A percentile compares a stretch with the other conserved stretches of the same genome.
Evolutionary conservation across 768 basidiomycete species (phyloP).

Genomic region (Trametes maxima): DNA sequence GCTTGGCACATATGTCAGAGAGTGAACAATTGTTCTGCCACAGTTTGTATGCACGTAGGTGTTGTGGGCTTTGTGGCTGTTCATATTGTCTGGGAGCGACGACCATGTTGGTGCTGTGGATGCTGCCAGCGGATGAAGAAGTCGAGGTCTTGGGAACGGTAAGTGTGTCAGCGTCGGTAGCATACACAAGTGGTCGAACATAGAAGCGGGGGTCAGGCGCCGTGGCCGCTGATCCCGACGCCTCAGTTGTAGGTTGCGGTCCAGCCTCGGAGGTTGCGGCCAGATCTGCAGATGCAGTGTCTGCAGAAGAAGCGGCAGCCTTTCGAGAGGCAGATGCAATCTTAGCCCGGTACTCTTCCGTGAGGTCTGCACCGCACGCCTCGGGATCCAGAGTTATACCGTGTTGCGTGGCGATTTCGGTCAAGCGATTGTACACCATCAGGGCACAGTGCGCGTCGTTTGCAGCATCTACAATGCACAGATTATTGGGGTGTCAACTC

Average conservation of each 20-base stretch:
- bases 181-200: too few species aligned
- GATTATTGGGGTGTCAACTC: background rate
- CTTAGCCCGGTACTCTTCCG: slow-evolving; percentile 15
- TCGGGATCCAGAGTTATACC: slow-evolving; percentile 24
- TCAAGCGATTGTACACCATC: slow-evolving; percentile 44
- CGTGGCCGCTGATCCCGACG: too few species aligned
- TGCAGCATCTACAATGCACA: slow-evolving; percentile 52
- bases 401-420: slow-evolving; percentile 33
- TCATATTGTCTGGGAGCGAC: background rate
- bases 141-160: too few species aligned
- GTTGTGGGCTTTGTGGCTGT: slow-evolving; percentile 32
- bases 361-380: slow-evolving; percentile 35
- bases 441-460: slow-evolving; percentile 54
- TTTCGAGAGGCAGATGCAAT: background rate
- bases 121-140: background rate
- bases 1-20: slow-evolving; percentile 41
- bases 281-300: too few species aligned
- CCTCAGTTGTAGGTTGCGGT: too few species aligned
- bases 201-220: too few species aligned
- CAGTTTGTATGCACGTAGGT: slow-evolving; percentile 47
- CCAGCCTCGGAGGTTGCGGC: too few species aligned
- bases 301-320: background rate
- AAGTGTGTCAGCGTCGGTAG: too few species aligned
- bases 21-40: slow-evolving; percentile 45
- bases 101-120: background rate